Conservation (phyloP, 2,329 filamentous ascomycete genomes). For the Rhexocercosporidium sp. region DNA sequence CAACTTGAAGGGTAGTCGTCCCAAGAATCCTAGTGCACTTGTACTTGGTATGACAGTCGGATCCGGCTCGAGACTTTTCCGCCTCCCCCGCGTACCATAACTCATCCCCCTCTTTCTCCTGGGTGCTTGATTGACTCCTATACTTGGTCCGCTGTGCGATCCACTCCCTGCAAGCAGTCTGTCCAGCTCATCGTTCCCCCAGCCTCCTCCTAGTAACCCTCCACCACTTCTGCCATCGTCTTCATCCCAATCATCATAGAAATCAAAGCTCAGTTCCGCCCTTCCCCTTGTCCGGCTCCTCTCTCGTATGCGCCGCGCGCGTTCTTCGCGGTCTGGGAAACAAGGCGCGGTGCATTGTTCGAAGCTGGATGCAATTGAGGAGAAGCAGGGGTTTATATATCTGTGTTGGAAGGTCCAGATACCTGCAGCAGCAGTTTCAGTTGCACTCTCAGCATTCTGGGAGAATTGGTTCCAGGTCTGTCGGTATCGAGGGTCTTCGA, state of each 20-base stretch:
- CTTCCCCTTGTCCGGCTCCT: constrained; percentile 62
- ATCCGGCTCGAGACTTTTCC: constrained; percentile 65
- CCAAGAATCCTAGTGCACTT: constrained; percentile 83
- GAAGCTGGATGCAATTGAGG: constrained; percentile 67
- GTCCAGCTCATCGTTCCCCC: constrained; percentile 87
- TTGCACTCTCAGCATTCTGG: constrained; percentile 87
- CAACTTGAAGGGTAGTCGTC: constrained; percentile 82
- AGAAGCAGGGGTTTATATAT: constrained; percentile 83
- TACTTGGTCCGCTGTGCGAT: constrained; percentile 44
- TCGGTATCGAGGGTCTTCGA: constrained; percentile 85
- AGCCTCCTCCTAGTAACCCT: constrained; percentile 66
- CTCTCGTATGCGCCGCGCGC: constrained; percentile 70
- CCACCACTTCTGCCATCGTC: constrained; percentile 54
- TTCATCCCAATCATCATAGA: constrained; percentile 96
- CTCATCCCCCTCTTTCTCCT: constrained; percentile 82
- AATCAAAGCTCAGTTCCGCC: constrained; percentile 90
- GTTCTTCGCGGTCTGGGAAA: constrained; percentile 74
- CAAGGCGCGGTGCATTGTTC: constrained; percentile 76
- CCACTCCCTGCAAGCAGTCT: constrained; percentile 76
- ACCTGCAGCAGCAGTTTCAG: constrained; percentile 87
- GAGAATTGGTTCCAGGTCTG: constrained; percentile 93
- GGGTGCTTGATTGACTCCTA: constrained; percentile 66
- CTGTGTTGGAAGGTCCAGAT: constrained; percentile 88
- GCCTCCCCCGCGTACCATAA: constrained; percentile 74
- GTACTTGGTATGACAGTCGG: constrained; percentile 90